Evolutionary conservation across 2,329 filamentous ascomycete genomes (phyloP).

Genomic region (Scopulariopsis brevicaulis): DNA sequence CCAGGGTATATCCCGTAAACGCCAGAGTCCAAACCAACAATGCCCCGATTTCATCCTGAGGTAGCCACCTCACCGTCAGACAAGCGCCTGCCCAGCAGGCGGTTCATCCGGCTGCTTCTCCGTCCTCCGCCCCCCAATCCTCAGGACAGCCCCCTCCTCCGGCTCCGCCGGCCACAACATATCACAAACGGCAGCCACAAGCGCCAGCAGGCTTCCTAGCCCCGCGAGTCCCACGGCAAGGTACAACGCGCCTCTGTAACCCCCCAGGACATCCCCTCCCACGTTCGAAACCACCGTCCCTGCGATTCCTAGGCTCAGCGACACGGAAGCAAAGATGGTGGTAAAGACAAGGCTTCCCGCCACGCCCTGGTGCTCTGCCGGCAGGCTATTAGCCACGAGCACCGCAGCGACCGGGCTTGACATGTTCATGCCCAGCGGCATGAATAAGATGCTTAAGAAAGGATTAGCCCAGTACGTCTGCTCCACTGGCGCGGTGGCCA

Average conservation of each 20-base stretch:
- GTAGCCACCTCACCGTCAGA: not conserved
- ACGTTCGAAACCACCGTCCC: slow-evolving; percentile 46
- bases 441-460: slow-evolving; percentile 46
- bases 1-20: not conserved
- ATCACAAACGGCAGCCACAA: slow-evolving; percentile 1
- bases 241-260: slow-evolving; percentile 25
- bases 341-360: slow-evolving; percentile 47
- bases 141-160: not conserved
- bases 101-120: not conserved
- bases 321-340: slow-evolving; percentile 58
- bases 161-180: slow-evolving; percentile 9
- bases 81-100: not conserved
- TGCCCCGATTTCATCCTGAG: not conserved
- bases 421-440: slow-evolving; percentile 56
- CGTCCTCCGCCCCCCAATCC: not conserved
- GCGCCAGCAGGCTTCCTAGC: slow-evolving; percentile 18
- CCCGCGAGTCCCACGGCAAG: slow-evolving; percentile 28
- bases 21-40: not conserved
- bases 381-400: slow-evolving; percentile 42
- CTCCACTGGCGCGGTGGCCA: slow-evolving; percentile 33
- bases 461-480: slow-evolving; percentile 55
- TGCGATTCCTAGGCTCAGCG: slow-evolving; percentile 52
- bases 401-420: slow-evolving; percentile 51
- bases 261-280: slow-evolving; percentile 16
- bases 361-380: slow-evolving; percentile 32